Evolutionary conservation across 257 asterid species (phyloP), one percentile per base, ranked within the genome.

Genomic region (Jaltomata sinuosa): DNA sequence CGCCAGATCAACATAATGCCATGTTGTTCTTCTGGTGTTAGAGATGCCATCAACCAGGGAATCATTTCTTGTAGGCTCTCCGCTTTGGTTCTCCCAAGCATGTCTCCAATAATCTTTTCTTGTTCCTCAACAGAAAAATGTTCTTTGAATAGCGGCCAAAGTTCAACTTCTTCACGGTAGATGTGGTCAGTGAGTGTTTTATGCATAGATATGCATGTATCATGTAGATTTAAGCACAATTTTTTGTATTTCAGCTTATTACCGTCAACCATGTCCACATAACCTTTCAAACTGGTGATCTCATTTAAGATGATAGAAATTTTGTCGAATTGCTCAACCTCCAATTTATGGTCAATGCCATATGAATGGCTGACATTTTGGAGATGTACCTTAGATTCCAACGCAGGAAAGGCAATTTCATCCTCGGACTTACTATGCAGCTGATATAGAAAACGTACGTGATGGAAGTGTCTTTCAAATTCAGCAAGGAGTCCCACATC

Each of bases 41-140:
- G 85, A 82, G 90, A 86, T 84, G 88, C 89, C 94, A 93, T 92
- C 84, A 95, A 85, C 98, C 98, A 95, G 21, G 96, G 96, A 80
- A 93, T 91, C 91, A 91, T 90, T 90, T 92, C 90, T 57, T 90
- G 94, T 49, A 95, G 89, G 82, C 83, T 86, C 89, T 91, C 97
- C 50, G 94, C 96, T 69, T 86, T 83, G 45, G 88, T 87, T 88
- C 90, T 86, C 53, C 98, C 98, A 81, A 95, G 97, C 91, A 95
- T 89, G 82, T 87, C 87, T 31, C 93, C 98, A 29, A 95, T 87
- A 49, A 94, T 89, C 89, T 89, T 93, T 83, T 93, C 95, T 85
- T 94, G 97, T 90, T 95, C 98, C 87, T 90, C 91, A 47, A 68
- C 85, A 71, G 98, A 89, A 87, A 95, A 95, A 85, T 85, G 83